phyloP scores from a whole-genome alignment of 345 rosid species.

The Theobroma cacao region DNA sequence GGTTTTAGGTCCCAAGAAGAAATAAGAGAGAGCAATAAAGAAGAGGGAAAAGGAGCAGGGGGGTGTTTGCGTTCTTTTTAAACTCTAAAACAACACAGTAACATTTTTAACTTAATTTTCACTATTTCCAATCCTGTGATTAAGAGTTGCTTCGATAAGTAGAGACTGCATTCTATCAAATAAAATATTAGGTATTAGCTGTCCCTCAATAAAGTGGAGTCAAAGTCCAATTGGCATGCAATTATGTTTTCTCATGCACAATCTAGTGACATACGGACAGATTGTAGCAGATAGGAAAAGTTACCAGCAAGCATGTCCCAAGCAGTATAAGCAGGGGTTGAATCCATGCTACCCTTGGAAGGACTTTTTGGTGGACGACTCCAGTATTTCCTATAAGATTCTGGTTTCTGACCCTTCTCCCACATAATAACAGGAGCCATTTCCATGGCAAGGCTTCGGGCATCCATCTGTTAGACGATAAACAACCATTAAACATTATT shows the following conservation, averaged over 20 bases:
- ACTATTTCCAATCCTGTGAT: background rate
- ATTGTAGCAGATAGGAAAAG: background rate
- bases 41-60: background rate
- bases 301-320: constrained; percentile 92
- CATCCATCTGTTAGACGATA: constrained; percentile 72
- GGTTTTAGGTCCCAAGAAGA: background rate
- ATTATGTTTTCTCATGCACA: background rate
- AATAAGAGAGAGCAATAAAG: background rate
- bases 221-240: background rate
- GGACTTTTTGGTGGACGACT: constrained; percentile 48
- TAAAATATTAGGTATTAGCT: background rate
- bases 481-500: background rate
- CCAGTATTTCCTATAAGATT: constrained; percentile 69
- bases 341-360: constrained; percentile 45
- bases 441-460: constrained; percentile 79
- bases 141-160: background rate
- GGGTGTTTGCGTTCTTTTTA: background rate
- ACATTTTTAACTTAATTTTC: background rate
- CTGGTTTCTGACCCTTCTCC: constrained; percentile 67
- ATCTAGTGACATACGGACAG: background rate
- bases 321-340: constrained; percentile 44
- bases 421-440: constrained; percentile 91
- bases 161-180: background rate
- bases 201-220: background rate
- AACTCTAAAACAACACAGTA: background rate